Percentiles rank a stretch among this genome's conserved stretches.
Evolutionary conservation across 2,329 filamentous ascomycete species (phyloP).

Genomic region (Hymenotorrendiella dingleyae): DNA sequence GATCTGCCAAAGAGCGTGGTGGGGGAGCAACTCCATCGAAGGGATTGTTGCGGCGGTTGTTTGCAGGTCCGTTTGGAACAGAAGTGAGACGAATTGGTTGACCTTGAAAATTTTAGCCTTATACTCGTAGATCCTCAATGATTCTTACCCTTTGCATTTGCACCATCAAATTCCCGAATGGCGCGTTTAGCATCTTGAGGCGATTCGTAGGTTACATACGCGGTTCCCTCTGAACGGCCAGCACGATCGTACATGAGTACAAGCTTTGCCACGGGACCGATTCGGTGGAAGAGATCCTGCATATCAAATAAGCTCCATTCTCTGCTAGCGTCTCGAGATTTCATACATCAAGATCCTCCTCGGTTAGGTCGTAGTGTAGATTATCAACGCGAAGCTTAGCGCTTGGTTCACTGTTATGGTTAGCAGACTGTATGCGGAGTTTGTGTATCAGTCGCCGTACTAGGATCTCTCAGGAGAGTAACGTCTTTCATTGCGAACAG

Average conservation of each 20-base stretch:
- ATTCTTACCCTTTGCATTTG: slow-evolving; percentile 71
- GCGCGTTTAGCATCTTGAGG: slow-evolving; percentile 67
- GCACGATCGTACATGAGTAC: slow-evolving; percentile 79
- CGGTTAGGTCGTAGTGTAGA: slow-evolving; percentile 84
- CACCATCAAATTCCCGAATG: slow-evolving; percentile 76
- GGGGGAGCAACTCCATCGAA: slow-evolving; percentile 52
- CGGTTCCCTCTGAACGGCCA: slow-evolving; percentile 79
- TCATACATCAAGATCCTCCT: slow-evolving; percentile 72
- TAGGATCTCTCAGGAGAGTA: slow-evolving; percentile 26
- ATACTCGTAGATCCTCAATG: neutral
- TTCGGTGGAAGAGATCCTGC: slow-evolving; percentile 74
- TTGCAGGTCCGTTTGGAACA: slow-evolving; percentile 45
- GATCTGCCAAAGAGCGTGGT: slow-evolving; percentile 52
- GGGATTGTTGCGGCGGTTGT: slow-evolving; percentile 42
- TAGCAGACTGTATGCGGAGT: slow-evolving; percentile 4
- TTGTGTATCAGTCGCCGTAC: slow-evolving; percentile 14
- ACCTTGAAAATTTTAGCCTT: slow-evolving; percentile 38
- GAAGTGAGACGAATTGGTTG: slow-evolving; percentile 75
- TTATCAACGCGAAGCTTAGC: slow-evolving; percentile 81
- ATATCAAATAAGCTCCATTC: slow-evolving; percentile 10
- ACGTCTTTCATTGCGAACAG: slow-evolving; percentile 25
- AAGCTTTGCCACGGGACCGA: slow-evolving; percentile 65
- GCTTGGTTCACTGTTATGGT: slow-evolving; percentile 42
- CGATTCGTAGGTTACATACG: slow-evolving; percentile 74
- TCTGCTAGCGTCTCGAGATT: neutral